Evolutionary conservation across 768 basidiomycete species (phyloP), one percentile per base, ranked within the genome.

Genomic region (Phanerochaete sordida): DNA sequence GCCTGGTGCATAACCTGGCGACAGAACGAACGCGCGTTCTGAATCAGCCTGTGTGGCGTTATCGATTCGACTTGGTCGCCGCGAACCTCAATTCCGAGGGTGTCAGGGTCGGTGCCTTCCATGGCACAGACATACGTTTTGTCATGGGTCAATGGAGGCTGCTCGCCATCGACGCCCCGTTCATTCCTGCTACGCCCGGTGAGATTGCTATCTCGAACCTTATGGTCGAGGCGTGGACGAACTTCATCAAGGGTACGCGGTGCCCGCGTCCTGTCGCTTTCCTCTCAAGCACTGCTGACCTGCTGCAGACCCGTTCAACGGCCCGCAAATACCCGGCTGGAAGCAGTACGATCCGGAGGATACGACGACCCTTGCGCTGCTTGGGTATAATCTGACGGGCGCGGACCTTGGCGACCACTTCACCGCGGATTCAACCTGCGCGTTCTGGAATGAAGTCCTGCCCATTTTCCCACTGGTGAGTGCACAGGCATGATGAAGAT

Each of bases 141-240:
- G 69, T 69, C n/a, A 68, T 70, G 64, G 68, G 68, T 27, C 55
- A 57, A 27, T 58, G 56, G 56, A 53, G 63, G 52, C 46, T 58
- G 13, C 58, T 65, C 49, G 62, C 47, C 1, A 33, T 65, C 6
- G 48, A 56, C 31, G 52, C 67, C 23, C 68, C 68, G 3, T 69
- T 60, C 52, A 58, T 66, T 13, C 66, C 68, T 37, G 69, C 63
- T 8, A 67, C 68, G 16, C 67, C 67, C 19, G 54, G 61, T 24
- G 66, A 70, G 52, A 61, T 62, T 26, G 58, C 57, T 24, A 65
- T 70, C 19, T 70, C 69, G 21, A 57, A 68, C 54, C 63, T 67
- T 49, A 68, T 70, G 69, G 67, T 68, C 2, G 64, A 62, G 21
- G 69, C 69, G 3, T 70, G 69, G 69, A 68, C 69, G 19, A 70